Evolutionary conservation across 495 filamentous ascomycete species (phyloP), one percentile per base, ranked within the genome.

Genomic region (Pseudotulostoma volvatum): DNA sequence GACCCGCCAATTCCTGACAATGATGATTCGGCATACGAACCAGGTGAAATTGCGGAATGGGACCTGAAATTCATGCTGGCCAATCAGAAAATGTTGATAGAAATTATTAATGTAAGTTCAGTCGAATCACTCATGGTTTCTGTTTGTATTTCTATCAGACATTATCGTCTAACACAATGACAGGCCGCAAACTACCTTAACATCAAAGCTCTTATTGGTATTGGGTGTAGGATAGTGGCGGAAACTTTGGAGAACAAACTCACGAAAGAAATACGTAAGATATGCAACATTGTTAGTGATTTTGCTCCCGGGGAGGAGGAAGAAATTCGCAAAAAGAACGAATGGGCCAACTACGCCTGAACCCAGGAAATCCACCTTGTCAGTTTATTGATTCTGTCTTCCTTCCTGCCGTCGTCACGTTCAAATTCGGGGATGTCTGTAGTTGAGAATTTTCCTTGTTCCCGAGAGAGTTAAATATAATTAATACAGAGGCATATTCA

Each of bases 31-130:
- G 82, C 90, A 44, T 93, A 94, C 70, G 93, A 94, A 74, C 92
- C 85, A 0, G 94, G 88, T 15, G 90, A 96, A 37, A 97, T 97
- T 50, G 90, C 95, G 31, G 90, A 97, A 63, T 97, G 90, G 90
- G 90, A 97, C 49, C 90, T 95, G 59, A 97, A 97, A 57, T 97
- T 95, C 57, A 97, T 96, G 90, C 90, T 95, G 61, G 90, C 96
- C 7, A 90, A 97, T 54, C 90, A 97, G 54, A 90, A 97, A 63
- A 94, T 97, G 90, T 73, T 97, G 1, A 96, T 97, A 44, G 90
- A 97, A 67, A 96, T 97, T 53, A 97, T 97, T 44, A 67, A 96
- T 19, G 86, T 93, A 73, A 36, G 81, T 73, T 19, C 3, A 17
- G 3, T 8, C 3, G 18, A 16, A 14, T 33, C 9, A n/a, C n/a